These are phyloP conservation scores for Cytospora leucostoma DNA, from an alignment of 2,329 filamentous ascomycete genomes.

Conservation along the genomic window DNA sequence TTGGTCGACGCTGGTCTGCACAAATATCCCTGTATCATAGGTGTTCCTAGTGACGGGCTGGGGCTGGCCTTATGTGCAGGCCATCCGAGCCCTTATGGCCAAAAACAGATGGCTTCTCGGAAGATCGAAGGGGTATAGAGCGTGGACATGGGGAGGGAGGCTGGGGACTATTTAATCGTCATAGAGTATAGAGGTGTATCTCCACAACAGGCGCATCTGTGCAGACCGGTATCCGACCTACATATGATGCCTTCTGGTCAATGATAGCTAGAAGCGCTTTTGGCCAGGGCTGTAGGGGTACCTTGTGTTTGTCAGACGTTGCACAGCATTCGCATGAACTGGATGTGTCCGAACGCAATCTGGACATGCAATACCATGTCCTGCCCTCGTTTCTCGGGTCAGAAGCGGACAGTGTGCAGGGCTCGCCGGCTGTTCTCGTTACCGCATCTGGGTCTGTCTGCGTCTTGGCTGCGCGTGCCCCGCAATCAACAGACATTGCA, in stretches of 20 bases:
- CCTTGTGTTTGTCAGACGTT: background rate
- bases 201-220: background rate
- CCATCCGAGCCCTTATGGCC: background rate
- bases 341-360: background rate
- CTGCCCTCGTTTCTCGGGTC: background rate
- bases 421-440: constrained; percentile 13
- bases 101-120: background rate
- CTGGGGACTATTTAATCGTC: background rate
- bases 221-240: background rate
- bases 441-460: constrained; percentile 15
- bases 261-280: background rate
- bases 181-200: background rate
- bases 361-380: background rate
- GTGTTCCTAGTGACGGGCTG: background rate
- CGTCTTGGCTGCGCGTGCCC: constrained; percentile 19
- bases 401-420: background rate
- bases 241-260: background rate
- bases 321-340: background rate
- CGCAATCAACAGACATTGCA: constrained; percentile 13
- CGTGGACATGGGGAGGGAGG: background rate
- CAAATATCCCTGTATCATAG: background rate
- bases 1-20: background rate
- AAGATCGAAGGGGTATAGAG: background rate
- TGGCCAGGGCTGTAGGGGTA: background rate
- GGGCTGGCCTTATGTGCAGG: background rate